Evolutionary conservation across 83 land plant species (phyloP).

Genomic region (Picea mariana): DNA sequence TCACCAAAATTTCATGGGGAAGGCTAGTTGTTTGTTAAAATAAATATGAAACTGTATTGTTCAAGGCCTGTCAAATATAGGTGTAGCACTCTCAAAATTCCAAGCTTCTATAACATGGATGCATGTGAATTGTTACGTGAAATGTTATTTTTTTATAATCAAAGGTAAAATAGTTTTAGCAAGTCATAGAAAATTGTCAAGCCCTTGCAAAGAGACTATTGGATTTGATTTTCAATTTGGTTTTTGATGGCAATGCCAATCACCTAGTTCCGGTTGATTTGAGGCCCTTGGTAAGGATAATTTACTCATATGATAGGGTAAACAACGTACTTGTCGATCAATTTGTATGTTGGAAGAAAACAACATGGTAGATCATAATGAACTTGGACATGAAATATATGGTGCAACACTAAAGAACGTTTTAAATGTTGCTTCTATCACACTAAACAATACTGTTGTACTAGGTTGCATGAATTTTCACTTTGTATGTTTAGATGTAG

Average conservation of each 20-base stretch:
- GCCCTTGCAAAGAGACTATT: conserved; percentile 71
- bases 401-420: conserved; percentile 92
- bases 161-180: not conserved
- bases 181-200: conserved; percentile 85
- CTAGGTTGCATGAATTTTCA: conserved; percentile 47
- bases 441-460: conserved; percentile 90
- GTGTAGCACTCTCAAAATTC: too few relatives aligned
- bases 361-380: not conserved
- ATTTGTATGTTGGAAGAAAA: not conserved
- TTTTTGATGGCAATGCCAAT: conserved; percentile 93
- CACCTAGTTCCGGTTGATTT: conserved; percentile 91
- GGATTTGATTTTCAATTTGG: conserved; percentile 74
- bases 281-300: conserved; percentile 69
- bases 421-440: conserved; percentile 80
- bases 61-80: too few relatives aligned
- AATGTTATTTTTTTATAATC: not conserved
- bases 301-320: not conserved
- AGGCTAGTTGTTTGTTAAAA: too few relatives aligned
- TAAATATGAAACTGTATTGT: too few relatives aligned
- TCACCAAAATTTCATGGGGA: too few relatives aligned
- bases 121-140: too few relatives aligned
- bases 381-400: conserved; percentile 63
- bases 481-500: too few relatives aligned
- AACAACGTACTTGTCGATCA: not conserved
- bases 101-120: too few relatives aligned